Conservation (phyloP, 805 yeast species). For the Tetrapisispora nanseiensis region DNA sequence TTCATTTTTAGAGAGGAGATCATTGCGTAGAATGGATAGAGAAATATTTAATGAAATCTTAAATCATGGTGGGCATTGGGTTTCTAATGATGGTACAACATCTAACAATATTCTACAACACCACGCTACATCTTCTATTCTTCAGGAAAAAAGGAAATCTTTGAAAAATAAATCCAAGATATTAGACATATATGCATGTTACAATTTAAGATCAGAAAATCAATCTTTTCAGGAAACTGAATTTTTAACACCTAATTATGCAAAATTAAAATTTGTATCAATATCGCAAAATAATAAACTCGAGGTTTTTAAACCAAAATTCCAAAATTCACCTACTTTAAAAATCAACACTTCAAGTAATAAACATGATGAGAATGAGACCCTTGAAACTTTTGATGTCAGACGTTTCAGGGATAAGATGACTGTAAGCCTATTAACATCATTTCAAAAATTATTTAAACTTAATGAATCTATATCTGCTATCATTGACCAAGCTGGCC, state of each 20-base stretch:
- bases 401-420: background rate
- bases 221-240: background rate
- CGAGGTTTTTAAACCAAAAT: slow-evolving; percentile 17
- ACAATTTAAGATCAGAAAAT: background rate
- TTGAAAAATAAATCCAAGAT: background rate
- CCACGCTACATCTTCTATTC: background rate
- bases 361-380: background rate
- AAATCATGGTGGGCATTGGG: slow-evolving; percentile 1
- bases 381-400: background rate
- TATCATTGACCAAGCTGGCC: slow-evolving; percentile 18
- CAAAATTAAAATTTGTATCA: background rate
- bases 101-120: background rate
- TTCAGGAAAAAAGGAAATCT: background rate
- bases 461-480: slow-evolving; percentile 15
- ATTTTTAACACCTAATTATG: background rate
- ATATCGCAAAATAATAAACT: background rate
- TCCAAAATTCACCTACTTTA: slow-evolving; percentile 13
- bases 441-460: slow-evolving; percentile 20
- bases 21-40: background rate
- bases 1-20: slow-evolving; percentile 1
- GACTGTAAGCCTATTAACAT: slow-evolving; percentile 4
- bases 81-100: background rate
- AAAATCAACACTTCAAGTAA: slow-evolving; percentile 11
- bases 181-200: background rate
- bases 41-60: slow-evolving; percentile 1